Evolutionary conservation across 2,329 filamentous ascomycete genomes (phyloP).

Genomic region (Bretziella fagacearum): DNA sequence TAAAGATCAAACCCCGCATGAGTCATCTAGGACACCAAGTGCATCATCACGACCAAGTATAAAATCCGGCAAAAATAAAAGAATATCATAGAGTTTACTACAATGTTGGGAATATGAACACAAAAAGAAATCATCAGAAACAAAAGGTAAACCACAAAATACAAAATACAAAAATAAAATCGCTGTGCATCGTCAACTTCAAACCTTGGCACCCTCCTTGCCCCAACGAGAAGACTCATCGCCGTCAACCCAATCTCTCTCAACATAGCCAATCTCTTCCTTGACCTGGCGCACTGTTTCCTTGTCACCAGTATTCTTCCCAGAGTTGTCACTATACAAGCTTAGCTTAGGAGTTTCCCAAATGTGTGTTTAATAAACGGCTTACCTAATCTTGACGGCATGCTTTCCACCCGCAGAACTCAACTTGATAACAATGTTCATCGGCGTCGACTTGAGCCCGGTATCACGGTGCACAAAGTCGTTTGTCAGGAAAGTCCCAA

Average conservation of each 20-base stretch:
- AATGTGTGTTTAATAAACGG: too few relatives aligned
- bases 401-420: slow-evolving; percentile 64
- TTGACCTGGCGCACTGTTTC: slow-evolving; percentile 70
- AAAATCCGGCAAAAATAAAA: too few relatives aligned
- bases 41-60: too few relatives aligned
- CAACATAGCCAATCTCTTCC: slow-evolving; percentile 65
- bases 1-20: too few relatives aligned
- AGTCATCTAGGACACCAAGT: too few relatives aligned
- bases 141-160: neutral
- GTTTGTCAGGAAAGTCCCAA: slow-evolving; percentile 91
- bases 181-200: slow-evolving; percentile 17
- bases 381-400: slow-evolving; percentile 69
- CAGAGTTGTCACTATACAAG: slow-evolving; percentile 48
- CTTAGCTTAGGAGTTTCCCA: too few relatives aligned
- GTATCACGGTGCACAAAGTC: slow-evolving; percentile 63
- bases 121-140: neutral
- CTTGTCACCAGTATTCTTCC: slow-evolving; percentile 87
- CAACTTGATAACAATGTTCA: slow-evolving; percentile 98
- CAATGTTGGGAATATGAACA: too few relatives aligned
- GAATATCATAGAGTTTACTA: too few relatives aligned
- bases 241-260: slow-evolving; percentile 66
- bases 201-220: slow-evolving; percentile 23
- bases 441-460: slow-evolving; percentile 66
- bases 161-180: neutral
- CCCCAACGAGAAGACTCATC: slow-evolving; percentile 78